Percentiles rank a stretch among this genome's conserved stretches.
Evolutionary conservation across 129 eudicot species (phyloP).

Genomic region (Pseudognaphalium luteoalbum): DNA sequence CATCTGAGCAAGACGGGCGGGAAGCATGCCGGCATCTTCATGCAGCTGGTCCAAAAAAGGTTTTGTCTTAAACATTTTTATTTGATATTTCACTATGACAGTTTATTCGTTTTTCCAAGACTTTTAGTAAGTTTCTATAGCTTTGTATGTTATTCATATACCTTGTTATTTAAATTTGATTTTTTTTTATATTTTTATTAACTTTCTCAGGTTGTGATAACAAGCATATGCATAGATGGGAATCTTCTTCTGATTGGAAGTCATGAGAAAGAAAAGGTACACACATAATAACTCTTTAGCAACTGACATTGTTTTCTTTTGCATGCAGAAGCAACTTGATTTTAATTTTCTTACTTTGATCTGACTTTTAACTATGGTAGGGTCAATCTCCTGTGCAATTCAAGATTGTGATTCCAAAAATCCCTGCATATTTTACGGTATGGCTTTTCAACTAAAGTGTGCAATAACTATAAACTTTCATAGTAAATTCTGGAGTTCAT

Average conservation of each 20-base stretch:
- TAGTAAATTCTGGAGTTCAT: background rate
- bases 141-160: background rate
- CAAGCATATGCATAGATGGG: slow-evolving; percentile 78
- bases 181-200: background rate
- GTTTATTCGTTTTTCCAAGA: background rate
- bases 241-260: slow-evolving; percentile 86
- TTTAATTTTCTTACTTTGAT: background rate
- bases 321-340: background rate
- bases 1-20: slow-evolving; percentile 85
- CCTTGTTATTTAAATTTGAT: background rate
- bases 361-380: slow-evolving; percentile 35
- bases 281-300: slow-evolving; percentile 4
- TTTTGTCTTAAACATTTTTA: slow-evolving; percentile 25
- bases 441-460: slow-evolving; percentile 19
- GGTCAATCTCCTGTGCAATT: slow-evolving; percentile 85
- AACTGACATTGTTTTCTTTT: background rate
- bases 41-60: slow-evolving; percentile 98
- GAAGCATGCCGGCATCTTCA: slow-evolving; percentile 93
- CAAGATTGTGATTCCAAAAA: slow-evolving; percentile 80
- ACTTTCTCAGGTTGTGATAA: slow-evolving; percentile 77
- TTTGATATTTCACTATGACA: slow-evolving; percentile 11
- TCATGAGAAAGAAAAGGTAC: slow-evolving; percentile 76
- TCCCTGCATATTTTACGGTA: slow-evolving; percentile 98
- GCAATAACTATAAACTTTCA: background rate
- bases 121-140: background rate